Base-by-base conservation (phyloP, 805 yeast genomes). In the Lipomyces yamadae region DNA sequence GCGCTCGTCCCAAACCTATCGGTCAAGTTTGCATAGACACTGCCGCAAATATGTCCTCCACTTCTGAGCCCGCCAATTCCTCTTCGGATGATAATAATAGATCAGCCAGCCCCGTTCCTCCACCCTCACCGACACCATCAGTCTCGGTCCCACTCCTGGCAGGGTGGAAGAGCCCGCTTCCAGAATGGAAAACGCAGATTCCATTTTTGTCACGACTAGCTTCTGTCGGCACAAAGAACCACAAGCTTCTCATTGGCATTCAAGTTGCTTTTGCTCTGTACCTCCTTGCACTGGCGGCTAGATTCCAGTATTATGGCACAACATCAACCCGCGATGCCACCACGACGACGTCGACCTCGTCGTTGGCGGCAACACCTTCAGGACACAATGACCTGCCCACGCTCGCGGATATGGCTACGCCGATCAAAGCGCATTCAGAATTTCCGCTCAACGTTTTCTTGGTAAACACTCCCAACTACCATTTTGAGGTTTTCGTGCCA, bases 381-480 rank as follows among this genome's bases (percentile, higher is more conserved):
- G 24, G 24, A 24, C 24, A 1, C 24, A 24, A 24, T 24, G 24
- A 24, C 24, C 8, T 11, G 53, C 18, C 24, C 13, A 29, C 11
- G 18, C 15, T 7, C 11, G n/a, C n/a, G 2, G 1, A 1, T 7
- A 42, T n/a, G 7, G 7, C 2, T 15, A 24, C 15, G 45, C 61
- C 15, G 54, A 15, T 35, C 45, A 35, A 42, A 39, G 62, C 63
- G 11, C 13, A 53, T 8, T 15, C 56, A 6, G 42, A 58, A 8
- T 50, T 39, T 13, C 55, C 37, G 11, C 18, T 65, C 35, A 58
- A 63, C 10, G 63, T 62, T 15, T 56, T 63, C 29, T 58, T 62
- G 55, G 60, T 60, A 39, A 58, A 64, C 60, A 64, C 69, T 15
- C 66, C 60, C 15, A 55, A 59, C 42, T 57, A 63, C 5, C 69